These are phyloP conservation scores for Phytophthora pluvialis DNA, from an alignment of 352 stramenopile species.

Conservation along the genomic window DNA sequence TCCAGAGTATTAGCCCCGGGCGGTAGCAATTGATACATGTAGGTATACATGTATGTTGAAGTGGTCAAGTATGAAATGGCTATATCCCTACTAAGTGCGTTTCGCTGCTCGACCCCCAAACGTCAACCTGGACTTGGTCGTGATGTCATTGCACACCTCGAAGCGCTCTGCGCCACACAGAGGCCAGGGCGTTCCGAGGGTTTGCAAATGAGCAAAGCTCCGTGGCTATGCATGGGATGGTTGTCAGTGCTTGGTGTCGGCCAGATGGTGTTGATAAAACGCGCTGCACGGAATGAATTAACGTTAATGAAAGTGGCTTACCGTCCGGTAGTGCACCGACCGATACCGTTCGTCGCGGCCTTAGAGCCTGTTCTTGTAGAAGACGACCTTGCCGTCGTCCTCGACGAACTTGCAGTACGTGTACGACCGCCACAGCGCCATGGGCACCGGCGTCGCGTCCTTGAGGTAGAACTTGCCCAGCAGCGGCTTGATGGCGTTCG, in stretches of 20 bases:
- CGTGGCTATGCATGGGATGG: not conserved
- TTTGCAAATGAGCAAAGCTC: too few relatives aligned
- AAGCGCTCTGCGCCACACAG: not conserved
- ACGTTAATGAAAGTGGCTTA: constrained; percentile 27
- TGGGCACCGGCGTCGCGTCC: constrained; percentile 88
- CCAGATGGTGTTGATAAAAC: constrained; percentile 15
- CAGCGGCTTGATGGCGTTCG: constrained; percentile 91
- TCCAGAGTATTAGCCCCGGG: constrained; percentile 47
- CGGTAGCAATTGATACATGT: not conserved
- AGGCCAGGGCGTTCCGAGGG: too few relatives aligned
- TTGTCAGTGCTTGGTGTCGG: not conserved
- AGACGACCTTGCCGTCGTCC: constrained; percentile 90
- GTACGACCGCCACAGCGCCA: constrained; percentile 93
- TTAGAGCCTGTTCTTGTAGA: constrained; percentile 85
- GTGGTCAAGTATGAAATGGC: constrained; percentile 9
- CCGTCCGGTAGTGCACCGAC: not conserved
- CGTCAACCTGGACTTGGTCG: not conserved
- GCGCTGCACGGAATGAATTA: constrained; percentile 32
- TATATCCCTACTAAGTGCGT: constrained; percentile 20
- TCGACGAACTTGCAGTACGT: constrained; percentile 96
- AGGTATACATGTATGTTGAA: constrained; percentile 16
- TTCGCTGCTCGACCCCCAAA: constrained; percentile 23
- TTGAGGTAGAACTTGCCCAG: constrained; percentile 97
- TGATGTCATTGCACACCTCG: constrained; percentile 12
- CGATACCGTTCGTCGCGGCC: constrained; percentile 2